Evolutionary conservation across 2,329 filamentous ascomycete species (phyloP).

Genomic region (Venturia asperata): DNA sequence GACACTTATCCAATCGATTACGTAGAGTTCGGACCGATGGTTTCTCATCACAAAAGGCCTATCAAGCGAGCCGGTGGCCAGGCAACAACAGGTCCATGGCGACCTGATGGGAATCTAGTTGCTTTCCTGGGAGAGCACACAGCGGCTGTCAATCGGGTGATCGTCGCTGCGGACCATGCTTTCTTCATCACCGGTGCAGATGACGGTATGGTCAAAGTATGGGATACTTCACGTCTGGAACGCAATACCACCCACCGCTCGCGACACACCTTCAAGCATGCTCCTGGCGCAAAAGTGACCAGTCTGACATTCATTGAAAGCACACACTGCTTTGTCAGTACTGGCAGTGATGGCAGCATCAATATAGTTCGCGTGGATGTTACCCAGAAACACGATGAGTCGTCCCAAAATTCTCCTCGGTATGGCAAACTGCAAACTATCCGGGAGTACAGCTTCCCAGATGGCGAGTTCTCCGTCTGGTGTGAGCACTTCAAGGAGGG

Average conservation of each 20-base stretch:
- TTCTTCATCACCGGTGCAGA: conserved; percentile 95
- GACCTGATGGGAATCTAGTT: conserved; percentile 73
- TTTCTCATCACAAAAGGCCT: conserved; percentile 48
- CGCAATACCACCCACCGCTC: conserved; percentile 85
- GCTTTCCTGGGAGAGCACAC: conserved; percentile 85
- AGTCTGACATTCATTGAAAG: conserved; percentile 87
- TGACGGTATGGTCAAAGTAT: conserved; percentile 84
- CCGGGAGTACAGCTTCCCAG: conserved; percentile 70
- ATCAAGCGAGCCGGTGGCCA: conserved; percentile 47
- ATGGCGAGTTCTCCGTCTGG: conserved; percentile 76
- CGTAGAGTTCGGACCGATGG: conserved; percentile 68
- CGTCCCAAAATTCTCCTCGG: conserved; percentile 48
- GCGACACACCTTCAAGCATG: conserved; percentile 75
- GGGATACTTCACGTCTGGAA: conserved; percentile 86
- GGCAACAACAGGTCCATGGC: conserved; percentile 59
- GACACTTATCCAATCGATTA: conserved; percentile 55
- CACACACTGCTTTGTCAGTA: conserved; percentile 88
- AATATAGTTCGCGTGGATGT: conserved; percentile 81
- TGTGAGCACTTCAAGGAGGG: conserved; percentile 86
- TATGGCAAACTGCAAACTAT: conserved; percentile 73
- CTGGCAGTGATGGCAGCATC: conserved; percentile 81
- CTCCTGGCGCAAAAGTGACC: conserved; percentile 62
- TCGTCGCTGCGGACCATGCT: conserved; percentile 78
- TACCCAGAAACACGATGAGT: conserved; percentile 32
- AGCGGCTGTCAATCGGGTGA: conserved; percentile 71